A percentile compares a stretch with the other conserved stretches of the same genome.
Evolutionary conservation across 2,329 filamentous ascomycete species (phyloP).

Genomic region (Alternaria conjuncta): DNA sequence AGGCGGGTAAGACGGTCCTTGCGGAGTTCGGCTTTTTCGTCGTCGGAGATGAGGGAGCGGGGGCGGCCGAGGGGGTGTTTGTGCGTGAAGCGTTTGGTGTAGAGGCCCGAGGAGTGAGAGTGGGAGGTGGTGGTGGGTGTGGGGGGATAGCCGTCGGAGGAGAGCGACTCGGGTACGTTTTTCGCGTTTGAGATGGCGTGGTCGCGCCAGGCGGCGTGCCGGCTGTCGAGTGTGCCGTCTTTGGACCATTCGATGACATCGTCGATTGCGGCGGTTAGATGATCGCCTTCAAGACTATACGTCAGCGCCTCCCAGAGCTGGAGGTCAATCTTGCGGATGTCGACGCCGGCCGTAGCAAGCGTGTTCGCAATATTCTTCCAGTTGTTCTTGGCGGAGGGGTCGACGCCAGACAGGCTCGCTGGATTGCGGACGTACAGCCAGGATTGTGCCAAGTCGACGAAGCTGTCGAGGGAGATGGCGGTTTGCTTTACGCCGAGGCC

Average conservation of each 20-base stretch:
- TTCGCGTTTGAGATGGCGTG: background rate
- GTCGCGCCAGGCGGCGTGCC: background rate
- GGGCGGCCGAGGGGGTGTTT: background rate
- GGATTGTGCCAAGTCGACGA: background rate
- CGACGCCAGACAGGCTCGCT: background rate
- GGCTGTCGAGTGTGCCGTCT: background rate
- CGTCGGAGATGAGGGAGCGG: background rate
- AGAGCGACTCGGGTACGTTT: background rate
- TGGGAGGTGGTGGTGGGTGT: background rate
- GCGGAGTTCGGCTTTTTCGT: background rate
- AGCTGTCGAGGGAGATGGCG: background rate
- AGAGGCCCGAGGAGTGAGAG: background rate
- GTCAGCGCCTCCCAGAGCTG: background rate
- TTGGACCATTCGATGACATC: background rate
- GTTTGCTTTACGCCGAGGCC: background rate
- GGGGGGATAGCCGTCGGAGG: background rate
- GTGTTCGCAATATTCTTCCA: background rate
- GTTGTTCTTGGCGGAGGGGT: background rate
- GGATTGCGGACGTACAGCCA: background rate
- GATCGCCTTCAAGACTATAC: background rate
- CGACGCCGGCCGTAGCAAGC: background rate
- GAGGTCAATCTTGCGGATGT: background rate
- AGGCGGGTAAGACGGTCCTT: rapidly evolving
- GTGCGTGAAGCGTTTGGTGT: slow-evolving; percentile 6
- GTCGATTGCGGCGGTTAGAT: background rate